phyloP scores from a whole-genome alignment of 1,284 basidiomycete genomes.

The Boletus putidus region DNA sequence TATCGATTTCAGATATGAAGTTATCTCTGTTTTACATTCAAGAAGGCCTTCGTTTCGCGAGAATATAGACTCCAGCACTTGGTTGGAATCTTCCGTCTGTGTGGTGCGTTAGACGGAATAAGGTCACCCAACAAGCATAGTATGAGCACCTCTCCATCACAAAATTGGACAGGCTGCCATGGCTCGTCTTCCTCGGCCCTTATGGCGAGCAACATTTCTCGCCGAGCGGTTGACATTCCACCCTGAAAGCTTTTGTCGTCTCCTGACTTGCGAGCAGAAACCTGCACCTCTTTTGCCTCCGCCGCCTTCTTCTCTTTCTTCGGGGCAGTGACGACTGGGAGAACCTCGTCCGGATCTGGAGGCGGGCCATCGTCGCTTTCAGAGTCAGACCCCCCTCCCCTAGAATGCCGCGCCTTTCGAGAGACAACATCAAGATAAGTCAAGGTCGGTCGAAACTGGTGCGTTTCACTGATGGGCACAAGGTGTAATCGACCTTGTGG shows the following conservation, averaged over 20 bases:
- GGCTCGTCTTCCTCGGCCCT: constrained; percentile 71
- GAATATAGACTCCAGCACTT: constrained; percentile 60
- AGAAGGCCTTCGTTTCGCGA: constrained; percentile 56
- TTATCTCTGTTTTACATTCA: constrained; percentile 60
- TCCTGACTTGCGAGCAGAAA: constrained; percentile 60
- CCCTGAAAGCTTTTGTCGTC: constrained; percentile 63
- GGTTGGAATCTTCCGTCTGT: constrained; percentile 57
- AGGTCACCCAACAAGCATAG: neutral
- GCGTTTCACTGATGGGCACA: constrained; percentile 73
- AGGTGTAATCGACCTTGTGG: constrained; percentile 67
- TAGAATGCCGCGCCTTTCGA: constrained; percentile 57
- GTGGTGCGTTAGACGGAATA: constrained; percentile 18
- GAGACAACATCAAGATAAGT: constrained; percentile 73
- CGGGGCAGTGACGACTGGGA: constrained; percentile 45
- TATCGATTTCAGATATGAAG: constrained; percentile 61
- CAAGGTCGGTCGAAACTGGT: constrained; percentile 76
- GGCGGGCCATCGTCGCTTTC: constrained; percentile 78
- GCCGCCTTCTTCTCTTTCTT: constrained; percentile 58
- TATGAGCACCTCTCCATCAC: constrained; percentile 54
- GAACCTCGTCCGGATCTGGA: constrained; percentile 71
- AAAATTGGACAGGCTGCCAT: constrained; percentile 68
- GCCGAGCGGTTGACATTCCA: constrained; percentile 58
- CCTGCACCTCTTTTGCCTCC: constrained; percentile 72
- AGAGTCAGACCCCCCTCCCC: constrained; percentile 53
- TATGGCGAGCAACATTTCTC: constrained; percentile 72